Evolutionary conservation across 257 asterid species (phyloP), one percentile per base, ranked within the genome.

Genomic region (Osmanthus fragrans): DNA sequence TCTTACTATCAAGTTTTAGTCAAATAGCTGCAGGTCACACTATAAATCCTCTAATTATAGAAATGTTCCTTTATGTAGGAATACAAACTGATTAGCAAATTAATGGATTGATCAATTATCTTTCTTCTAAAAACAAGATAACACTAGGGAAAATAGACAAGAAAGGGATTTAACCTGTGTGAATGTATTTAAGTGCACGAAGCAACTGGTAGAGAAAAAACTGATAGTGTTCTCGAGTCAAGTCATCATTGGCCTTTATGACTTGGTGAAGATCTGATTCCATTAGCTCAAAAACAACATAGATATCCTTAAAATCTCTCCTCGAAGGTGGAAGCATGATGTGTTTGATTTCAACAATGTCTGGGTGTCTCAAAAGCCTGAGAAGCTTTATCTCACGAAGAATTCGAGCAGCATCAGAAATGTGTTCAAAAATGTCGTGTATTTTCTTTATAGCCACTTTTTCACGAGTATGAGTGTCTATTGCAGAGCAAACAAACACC

Each of bases 201-300:
- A 92, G 94, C 87, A 94, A 83, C 86, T 94, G 98, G 77, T 94
- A 94, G 32, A 94, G 94, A 84, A 94, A 94, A 86, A 94, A 94
- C 74, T 91, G 98, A 83, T 94, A 86, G 77, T 94, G 98, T 76
- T 94, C 97, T 74, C 88, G 88, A 18, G 98, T 94, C 93, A 94
- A 88, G 84, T 94, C 98, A 87, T 92, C 97, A 80, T 94, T 94
- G 78, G 98, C 98, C 87, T 94, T 94, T 79, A 94, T 94, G 64
- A 94, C 98, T 87, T 94, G 98, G 83, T 94, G 98, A 37, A 94
- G 90, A 86, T 94, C 98, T 13, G 98, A 86, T 75, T 94, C 98
- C 98, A 94, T 92, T 60, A 94, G 94, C 90, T 94, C 98, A 82
- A 94, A 94, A 83, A 94, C 98, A 80, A 92, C 97, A 85, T 90